phyloP scores from a whole-genome alignment of 2,329 filamentous ascomycete genomes.

The Sclerotinia spermophila region DNA sequence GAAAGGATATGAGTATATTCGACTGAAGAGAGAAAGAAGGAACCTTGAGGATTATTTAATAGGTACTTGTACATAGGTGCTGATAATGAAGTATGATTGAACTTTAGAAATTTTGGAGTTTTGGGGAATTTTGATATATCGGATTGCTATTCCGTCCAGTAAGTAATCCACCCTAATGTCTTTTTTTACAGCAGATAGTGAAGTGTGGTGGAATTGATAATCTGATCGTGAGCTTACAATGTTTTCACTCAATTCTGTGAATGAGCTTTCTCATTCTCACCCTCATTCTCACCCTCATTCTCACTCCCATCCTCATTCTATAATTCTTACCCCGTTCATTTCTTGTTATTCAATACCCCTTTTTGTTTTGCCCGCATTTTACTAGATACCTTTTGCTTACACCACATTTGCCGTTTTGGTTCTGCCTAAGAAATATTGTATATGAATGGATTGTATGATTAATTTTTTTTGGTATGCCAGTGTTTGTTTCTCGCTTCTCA shows the following conservation, averaged over 20 bases:
- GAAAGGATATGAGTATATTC: background rate
- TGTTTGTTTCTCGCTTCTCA: no score
- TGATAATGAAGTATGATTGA: slow-evolving; percentile 1
- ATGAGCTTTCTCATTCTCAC: background rate
- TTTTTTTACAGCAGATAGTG: background rate
- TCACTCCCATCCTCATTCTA: no score
- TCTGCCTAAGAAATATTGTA: no score
- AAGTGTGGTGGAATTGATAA: background rate
- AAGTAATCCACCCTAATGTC: background rate
- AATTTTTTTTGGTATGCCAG: no score
- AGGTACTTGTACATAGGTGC: slow-evolving; percentile 2
- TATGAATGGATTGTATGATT: no score
- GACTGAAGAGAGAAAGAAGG: background rate
- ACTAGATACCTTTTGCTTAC: no score
- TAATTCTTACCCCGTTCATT: no score
- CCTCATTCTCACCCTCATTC: no score
- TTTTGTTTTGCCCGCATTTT: no score
- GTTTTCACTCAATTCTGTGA: background rate
- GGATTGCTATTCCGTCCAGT: background rate
- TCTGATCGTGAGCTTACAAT: background rate
- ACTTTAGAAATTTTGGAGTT: background rate
- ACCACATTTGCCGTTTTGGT: no score
- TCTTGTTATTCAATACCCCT: no score
- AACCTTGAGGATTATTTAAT: background rate
- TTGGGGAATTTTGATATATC: background rate